Conservation (phyloP, 2,329 filamentous ascomycete genomes). For the Exophiala viscosa region DNA sequence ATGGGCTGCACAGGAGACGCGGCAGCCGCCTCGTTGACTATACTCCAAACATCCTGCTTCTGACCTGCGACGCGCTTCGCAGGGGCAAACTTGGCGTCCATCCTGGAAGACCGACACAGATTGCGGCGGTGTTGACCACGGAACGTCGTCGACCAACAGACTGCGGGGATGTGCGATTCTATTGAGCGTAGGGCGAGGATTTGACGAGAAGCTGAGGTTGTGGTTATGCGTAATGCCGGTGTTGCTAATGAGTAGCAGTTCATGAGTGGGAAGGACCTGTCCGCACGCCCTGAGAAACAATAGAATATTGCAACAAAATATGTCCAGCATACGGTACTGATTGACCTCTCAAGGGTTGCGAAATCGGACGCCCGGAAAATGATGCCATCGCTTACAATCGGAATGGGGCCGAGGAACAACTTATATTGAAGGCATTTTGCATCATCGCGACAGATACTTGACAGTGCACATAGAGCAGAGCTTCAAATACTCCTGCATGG, state of each 20-base stretch:
- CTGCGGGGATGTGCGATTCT: background rate
- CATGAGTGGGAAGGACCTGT: constrained; percentile 3
- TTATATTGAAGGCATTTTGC: no score
- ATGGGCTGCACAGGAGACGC: constrained; percentile 62
- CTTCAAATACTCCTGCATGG: no score
- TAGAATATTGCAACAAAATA: no score
- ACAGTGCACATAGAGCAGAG: no score
- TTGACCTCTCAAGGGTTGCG: background rate
- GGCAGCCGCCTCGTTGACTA: constrained; percentile 65
- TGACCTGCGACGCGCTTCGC: constrained; percentile 49
- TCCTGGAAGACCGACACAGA: constrained; percentile 12
- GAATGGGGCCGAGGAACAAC: no score
- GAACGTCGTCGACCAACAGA: background rate
- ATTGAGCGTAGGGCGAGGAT: constrained; percentile 1
- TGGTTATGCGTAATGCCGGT: constrained; percentile 3
- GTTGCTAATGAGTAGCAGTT: constrained; percentile 9
- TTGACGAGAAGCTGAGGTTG: constrained; percentile 10
- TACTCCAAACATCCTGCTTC: constrained; percentile 55
- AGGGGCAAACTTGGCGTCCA: constrained; percentile 39
- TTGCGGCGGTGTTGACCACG: constrained; percentile 4
- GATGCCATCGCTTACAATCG: no score
- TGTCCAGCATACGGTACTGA: background rate
- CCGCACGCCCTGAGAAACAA: no score
- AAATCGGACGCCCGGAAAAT: no score
- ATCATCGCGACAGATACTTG: no score